phyloP scores from a whole-genome alignment of 805 yeast species.

The Myxozyma nipponensis region DNA sequence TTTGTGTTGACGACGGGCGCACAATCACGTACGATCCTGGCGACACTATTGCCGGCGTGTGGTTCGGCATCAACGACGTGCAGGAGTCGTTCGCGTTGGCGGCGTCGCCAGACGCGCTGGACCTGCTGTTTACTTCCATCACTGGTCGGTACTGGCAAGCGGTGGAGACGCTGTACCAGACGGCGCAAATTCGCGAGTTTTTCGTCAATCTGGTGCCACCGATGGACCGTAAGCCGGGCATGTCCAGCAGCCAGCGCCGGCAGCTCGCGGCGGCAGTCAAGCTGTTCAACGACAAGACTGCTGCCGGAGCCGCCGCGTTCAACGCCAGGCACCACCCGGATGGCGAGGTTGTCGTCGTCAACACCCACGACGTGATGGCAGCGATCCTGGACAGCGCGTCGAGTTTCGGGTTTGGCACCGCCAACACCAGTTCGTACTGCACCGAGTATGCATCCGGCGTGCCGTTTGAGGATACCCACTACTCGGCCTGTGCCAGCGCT shows the following conservation, averaged over 20 bases:
- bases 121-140: background rate
- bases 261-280: background rate
- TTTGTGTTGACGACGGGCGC: background rate
- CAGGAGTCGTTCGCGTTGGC: background rate
- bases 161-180: slow-evolving; percentile 6
- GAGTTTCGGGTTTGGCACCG: slow-evolving; percentile 7
- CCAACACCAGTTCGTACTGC: slow-evolving; percentile 5
- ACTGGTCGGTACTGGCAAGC: slow-evolving; percentile 7
- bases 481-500: slow-evolving; percentile 6
- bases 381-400: slow-evolving; percentile 3
- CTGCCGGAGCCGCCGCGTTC: slow-evolving; percentile 1
- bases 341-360: slow-evolving; percentile 1
- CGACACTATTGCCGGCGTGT: slow-evolving; percentile 4
- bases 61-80: slow-evolving; percentile 24
- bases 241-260: background rate
- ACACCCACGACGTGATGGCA: slow-evolving; percentile 3
- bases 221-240: background rate
- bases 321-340: background rate
- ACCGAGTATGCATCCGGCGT: slow-evolving; percentile 7
- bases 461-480: slow-evolving; percentile 10
- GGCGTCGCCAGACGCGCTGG: background rate
- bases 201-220: slow-evolving; percentile 14
- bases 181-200: slow-evolving; percentile 12
- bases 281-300: slow-evolving; percentile 3
- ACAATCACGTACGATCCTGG: slow-evolving; percentile 1